Evolutionary conservation across 176 grass and related monocot species (phyloP).

Genomic region (Oryza nivara): DNA sequence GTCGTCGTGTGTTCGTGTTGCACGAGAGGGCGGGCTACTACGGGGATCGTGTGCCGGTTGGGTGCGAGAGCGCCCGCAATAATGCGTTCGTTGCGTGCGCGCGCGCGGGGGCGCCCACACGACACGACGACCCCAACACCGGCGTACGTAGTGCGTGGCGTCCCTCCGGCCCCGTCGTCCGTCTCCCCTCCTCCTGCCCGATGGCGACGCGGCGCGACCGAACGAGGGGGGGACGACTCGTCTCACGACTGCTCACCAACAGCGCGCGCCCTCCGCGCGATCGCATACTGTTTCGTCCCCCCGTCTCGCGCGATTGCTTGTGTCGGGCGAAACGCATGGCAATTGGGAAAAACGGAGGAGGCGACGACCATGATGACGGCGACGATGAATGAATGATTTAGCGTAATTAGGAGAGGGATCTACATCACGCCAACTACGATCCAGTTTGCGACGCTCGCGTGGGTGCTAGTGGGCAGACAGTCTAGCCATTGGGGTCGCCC

Average conservation of each 20-base stretch:
- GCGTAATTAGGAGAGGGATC: conserved; percentile 45
- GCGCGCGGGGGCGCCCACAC: no score
- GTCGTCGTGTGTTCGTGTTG: no score
- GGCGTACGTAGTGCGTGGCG: no score
- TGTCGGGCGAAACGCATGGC: conserved; percentile 23
- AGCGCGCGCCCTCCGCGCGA: no score
- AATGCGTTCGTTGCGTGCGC: neutral
- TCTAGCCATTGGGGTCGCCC: neutral
- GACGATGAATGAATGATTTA: neutral
- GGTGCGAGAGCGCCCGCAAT: neutral
- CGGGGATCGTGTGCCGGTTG: neutral
- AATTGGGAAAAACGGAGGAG: no score
- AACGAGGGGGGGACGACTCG: neutral
- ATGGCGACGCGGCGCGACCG: conserved; percentile 8
- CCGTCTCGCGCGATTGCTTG: neutral
- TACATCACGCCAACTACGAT: conserved; percentile 47
- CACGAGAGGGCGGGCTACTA: no score
- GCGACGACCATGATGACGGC: neutral
- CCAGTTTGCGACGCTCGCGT: neutral
- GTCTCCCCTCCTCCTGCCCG: neutral
- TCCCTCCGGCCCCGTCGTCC: no score
- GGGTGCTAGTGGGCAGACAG: neutral
- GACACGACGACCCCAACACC: neutral
- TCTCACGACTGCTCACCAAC: conserved; percentile 37
- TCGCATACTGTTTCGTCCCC: neutral